Evolutionary conservation across 2,329 filamentous ascomycete genomes (phyloP).

Genomic region (Cladobotryum protrusum): DNA sequence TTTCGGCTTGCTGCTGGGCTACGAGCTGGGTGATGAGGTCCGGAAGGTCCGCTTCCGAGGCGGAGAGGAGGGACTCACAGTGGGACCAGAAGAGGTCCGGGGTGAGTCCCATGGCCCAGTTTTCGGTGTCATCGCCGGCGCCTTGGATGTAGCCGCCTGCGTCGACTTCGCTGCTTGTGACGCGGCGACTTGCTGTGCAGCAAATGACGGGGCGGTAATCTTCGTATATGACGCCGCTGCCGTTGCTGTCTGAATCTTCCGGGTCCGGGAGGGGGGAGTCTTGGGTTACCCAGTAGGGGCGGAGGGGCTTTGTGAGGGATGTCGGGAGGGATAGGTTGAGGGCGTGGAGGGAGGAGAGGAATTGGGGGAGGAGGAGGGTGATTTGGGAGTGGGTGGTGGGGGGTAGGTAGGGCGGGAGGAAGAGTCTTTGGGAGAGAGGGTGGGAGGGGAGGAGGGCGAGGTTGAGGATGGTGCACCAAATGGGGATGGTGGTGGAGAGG

Average conservation of each 20-base stretch:
- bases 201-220: conserved; percentile 70
- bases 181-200: conserved; percentile 74
- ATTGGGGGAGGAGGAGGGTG: conserved; percentile 51
- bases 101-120: conserved; percentile 80
- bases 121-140: conserved; percentile 89
- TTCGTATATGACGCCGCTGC: conserved; percentile 35
- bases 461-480: conserved; percentile 90
- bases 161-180: conserved; percentile 56
- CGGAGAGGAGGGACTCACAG: conserved; percentile 50
- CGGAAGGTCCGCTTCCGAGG: conserved; percentile 58
- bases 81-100: conserved; percentile 75
- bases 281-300: conserved; percentile 74
- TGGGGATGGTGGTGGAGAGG: conserved; percentile 84
- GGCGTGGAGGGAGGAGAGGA: conserved; percentile 40
- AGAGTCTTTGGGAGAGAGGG: conserved; percentile 45
- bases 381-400: conserved; percentile 74
- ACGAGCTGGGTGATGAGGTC: conserved; percentile 44
- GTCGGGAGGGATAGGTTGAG: conserved; percentile 54
- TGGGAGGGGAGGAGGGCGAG: conserved; percentile 62
- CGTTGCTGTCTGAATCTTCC: conserved; percentile 14
- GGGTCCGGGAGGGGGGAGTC: conserved; percentile 45
- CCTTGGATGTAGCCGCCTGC: conserved; percentile 80
- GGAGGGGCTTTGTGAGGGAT: conserved; percentile 63
- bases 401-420: conserved; percentile 66
- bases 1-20: conserved; percentile 16